These are phyloP conservation scores for Blumeria graminis DNA, from an alignment of 2,329 filamentous ascomycete species.

Conservation along the genomic window DNA sequence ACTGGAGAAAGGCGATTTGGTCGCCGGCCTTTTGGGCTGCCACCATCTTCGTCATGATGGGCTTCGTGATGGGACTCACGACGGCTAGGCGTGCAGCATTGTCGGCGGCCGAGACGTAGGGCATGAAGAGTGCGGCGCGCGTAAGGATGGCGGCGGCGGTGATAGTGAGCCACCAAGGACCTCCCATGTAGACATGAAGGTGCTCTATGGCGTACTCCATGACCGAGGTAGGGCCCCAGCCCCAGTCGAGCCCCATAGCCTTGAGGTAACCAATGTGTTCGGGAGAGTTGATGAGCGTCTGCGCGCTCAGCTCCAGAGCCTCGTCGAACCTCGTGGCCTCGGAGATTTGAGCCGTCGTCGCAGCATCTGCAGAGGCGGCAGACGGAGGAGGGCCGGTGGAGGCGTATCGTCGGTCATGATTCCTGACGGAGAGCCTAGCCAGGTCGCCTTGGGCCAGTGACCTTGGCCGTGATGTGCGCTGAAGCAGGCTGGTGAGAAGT, in stretches of 20 bases:
- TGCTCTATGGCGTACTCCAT: slow-evolving; percentile 64
- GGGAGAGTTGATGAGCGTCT: slow-evolving; percentile 8
- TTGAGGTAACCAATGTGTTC: slow-evolving; percentile 66
- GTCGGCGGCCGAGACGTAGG: slow-evolving; percentile 37
- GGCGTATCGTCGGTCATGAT: too few relatives aligned
- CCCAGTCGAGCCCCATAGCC: slow-evolving; percentile 65
- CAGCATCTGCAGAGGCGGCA: too few relatives aligned
- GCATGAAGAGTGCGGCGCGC: slow-evolving; percentile 39
- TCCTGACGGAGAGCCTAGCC: too few relatives aligned
- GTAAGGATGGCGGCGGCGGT: slow-evolving; percentile 37
- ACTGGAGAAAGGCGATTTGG: slow-evolving; percentile 21
- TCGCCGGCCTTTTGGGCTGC: slow-evolving; percentile 18
- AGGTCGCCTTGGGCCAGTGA: too few relatives aligned
- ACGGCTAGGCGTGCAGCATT: slow-evolving; percentile 35
- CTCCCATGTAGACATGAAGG: slow-evolving; percentile 46
- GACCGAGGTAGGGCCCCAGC: slow-evolving; percentile 50
- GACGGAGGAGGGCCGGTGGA: too few relatives aligned
- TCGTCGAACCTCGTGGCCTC: not conserved
- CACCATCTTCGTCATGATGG: slow-evolving; percentile 30
- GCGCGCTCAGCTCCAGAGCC: not conserved
- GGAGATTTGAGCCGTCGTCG: too few relatives aligned
- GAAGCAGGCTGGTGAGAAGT: too few relatives aligned
- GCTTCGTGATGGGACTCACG: slow-evolving; percentile 31
- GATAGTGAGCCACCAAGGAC: slow-evolving; percentile 69
- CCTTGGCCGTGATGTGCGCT: too few relatives aligned